Percentiles rank a stretch among this genome's conserved stretches.
These are phyloP conservation scores for Fusarium proliferatum DNA, from an alignment of 2,329 filamentous ascomycete genomes.

Conservation along the genomic window DNA sequence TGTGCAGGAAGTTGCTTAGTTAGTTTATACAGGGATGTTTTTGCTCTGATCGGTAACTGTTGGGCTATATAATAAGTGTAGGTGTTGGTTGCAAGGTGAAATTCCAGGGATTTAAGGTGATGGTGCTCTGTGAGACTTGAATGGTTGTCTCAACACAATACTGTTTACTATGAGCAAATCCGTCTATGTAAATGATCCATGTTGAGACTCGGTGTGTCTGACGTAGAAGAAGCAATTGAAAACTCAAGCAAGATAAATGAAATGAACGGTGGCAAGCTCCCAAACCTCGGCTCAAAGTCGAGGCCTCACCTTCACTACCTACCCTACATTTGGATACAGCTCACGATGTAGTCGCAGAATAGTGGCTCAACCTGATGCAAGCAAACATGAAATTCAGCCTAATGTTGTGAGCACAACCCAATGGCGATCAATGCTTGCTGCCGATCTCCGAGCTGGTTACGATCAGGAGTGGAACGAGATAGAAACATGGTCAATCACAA, in stretches of 20 bases:
- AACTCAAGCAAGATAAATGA: neutral
- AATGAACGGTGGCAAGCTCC: neutral
- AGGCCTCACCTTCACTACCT: conserved; percentile 1
- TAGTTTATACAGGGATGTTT: conserved; percentile 16
- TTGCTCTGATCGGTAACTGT: neutral
- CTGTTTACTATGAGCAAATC: no score
- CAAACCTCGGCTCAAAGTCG: neutral
- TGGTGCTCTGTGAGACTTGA: no score
- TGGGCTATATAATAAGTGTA: conserved; percentile 7
- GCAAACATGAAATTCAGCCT: conserved; percentile 6
- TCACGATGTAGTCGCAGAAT: neutral
- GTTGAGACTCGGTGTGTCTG: neutral
- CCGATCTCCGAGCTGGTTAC: conserved; percentile 21
- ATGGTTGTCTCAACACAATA: neutral
- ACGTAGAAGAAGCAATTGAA: neutral
- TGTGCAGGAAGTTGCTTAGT: conserved; percentile 33
- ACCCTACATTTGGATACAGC: conserved; percentile 8
- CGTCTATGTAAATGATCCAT: neutral
- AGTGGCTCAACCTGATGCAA: neutral
- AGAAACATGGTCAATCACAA: conserved; percentile 1
- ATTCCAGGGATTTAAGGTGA: neutral
- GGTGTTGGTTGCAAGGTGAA: neutral
- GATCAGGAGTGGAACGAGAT: conserved; percentile 6
- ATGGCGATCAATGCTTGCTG: conserved; percentile 15
- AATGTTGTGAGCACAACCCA: conserved; percentile 7